Evolutionary conservation across 345 rosid genomes (phyloP), one percentile per base, ranked within the genome.

Genomic region (Pugionium dolabratum): DNA sequence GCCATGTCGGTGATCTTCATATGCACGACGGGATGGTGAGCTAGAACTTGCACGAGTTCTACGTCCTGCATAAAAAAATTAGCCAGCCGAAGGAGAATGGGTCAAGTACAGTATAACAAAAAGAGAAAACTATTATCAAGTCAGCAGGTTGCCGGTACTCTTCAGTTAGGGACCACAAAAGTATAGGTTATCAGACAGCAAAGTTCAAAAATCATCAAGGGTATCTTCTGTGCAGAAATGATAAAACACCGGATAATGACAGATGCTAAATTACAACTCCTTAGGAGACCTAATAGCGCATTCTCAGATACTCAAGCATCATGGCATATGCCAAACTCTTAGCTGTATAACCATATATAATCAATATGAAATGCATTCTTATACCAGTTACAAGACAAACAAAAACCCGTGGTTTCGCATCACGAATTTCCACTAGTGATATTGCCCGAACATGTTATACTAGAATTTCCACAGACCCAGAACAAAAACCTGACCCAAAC

Each of bases 31-130:
- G 31, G 60, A 46, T 71, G 97, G 96, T 71, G 98, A 85, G 72
- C 78, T 79, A 75, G 96, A 90, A 78, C 89, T 88, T 78, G 86
- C 84, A 71, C 72, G 88, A 72, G 75, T 73, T 80, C 90, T 84
- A 82, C 82, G 79, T 59, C 97, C 96, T 88, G 90, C 76, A 80
- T 75, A 42, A 67, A 5, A 49, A 18, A 37, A 10, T 1, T 27
- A 69, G 61, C 72, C 72, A 78, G 74, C 53, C 61, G 62, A 69
- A 56, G 54, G 66, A 44, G 30, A 65, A 57, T 71, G 73, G 82
- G 73, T 70, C 76, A 69, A 53, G 62, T 64, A 69, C 50, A 31
- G 52, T 10, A 32, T 28, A 54, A 9, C 50, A 58, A 9, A 49
- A 53, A 30, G 30, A 39, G 58, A n/a, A 32, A 48, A 71, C 37